Evolutionary conservation across 805 yeast genomes (phyloP).

Genomic region (Blastobotrys terrestris): DNA sequence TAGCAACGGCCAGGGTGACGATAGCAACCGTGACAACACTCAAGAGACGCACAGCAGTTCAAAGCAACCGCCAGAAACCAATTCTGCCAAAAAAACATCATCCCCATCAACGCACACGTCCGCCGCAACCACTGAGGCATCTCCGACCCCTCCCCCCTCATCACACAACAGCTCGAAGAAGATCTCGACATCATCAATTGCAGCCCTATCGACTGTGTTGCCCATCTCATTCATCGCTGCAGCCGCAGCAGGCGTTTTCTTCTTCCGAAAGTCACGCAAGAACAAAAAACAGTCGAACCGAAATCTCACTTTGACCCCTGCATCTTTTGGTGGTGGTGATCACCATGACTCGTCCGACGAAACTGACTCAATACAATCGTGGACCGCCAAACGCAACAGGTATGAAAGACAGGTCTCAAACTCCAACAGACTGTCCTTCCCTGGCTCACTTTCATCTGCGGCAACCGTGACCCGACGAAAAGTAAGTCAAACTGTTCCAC

Average conservation of each 20-base stretch:
- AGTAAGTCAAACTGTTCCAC: background rate
- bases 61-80: background rate
- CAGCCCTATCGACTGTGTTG: constrained; percentile 42
- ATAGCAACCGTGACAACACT: background rate
- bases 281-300: constrained; percentile 18
- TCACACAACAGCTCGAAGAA: constrained; percentile 19
- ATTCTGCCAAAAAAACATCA: background rate
- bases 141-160: constrained; percentile 10
- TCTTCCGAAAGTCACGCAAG: constrained; percentile 16
- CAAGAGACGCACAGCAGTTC: no score
- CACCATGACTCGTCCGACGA: constrained; percentile 10
- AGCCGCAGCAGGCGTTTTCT: constrained; percentile 28
- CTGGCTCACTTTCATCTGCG: background rate
- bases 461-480: constrained; percentile 1
- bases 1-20: background rate
- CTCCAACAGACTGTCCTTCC: background rate
- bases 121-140: constrained; percentile 20
- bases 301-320: background rate
- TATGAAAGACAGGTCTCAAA: constrained; percentile 6
- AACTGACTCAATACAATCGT: constrained; percentile 19
- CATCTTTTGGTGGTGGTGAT: constrained; percentile 4
- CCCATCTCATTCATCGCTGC: constrained; percentile 38
- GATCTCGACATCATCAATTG: constrained; percentile 34
- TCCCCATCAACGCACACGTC: constrained; percentile 7
- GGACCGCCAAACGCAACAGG: constrained; percentile 20